Evolutionary conservation across 352 stramenopile genomes (phyloP), one percentile per base, ranked within the genome.

Genomic region (Phytophthora uliginosa): DNA sequence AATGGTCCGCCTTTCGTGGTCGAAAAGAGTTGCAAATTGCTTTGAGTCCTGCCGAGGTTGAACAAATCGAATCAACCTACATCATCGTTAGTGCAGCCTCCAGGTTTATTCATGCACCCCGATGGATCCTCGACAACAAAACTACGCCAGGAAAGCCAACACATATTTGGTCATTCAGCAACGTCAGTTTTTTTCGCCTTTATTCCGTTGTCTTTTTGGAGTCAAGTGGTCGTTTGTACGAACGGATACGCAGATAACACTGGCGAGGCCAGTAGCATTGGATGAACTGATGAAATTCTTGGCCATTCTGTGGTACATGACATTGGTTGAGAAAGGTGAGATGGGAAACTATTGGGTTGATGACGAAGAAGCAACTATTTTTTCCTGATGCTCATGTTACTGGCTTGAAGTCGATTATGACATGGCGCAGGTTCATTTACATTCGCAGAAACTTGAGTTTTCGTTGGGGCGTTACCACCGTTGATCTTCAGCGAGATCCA

Each of bases 1-100:
- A 70, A 10, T 70, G 63, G 63, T 70, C 63, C 9, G 18, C 15
- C 1, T 70, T 70, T 52, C 54, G 54, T 36, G 26, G 42, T 18
- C 17, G 24, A 4, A 63, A 63, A 28, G 54, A 59, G 36, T 34
- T 70, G 24, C 54, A 70, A 24, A 52, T 70, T 24, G 3, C 42
- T n/a, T 26, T 70, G 15, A 28, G 54, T 42, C 45, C 55, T 3
- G 54, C 0, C 10, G 63, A 70, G n/a, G 63, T 63, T 31, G 54
- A 70, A 45, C 20, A 34, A 9, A 70, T 70, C 33, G 54, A 70
- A 24, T 28, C 36, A 3, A 31, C 28, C 36, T 10, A 28, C 22
- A 7, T 24, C 18, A 18, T 55, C 50, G 1, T 17, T 67, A 31
- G 60, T 22, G 4, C 17, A 67, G 7, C 50, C 50, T 6, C 22